A percentile compares a stretch with the other conserved stretches of the same genome.
Conservation (phyloP, 2,329 filamentous ascomycete genomes). For the Fusarium sp. region DNA sequence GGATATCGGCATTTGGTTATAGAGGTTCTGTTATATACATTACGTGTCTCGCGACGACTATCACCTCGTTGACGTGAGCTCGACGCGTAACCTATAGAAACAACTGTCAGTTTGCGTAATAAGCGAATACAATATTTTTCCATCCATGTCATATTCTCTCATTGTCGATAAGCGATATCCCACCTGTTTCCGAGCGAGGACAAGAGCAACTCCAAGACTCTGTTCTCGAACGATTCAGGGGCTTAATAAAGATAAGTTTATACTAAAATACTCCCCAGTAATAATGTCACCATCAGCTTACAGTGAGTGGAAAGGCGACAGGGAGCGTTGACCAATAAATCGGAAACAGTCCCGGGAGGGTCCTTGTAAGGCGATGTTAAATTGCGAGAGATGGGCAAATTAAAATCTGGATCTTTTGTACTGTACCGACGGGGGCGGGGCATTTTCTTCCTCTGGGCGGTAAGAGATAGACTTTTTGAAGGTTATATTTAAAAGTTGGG, state of each 20-base stretch:
- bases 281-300: slow-evolving; percentile 1
- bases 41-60: background rate
- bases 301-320: background rate
- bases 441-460: background rate
- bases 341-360: slow-evolving; percentile 24
- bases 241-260: background rate
- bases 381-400: slow-evolving; percentile 12
- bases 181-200: background rate
- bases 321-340: slow-evolving; percentile 23
- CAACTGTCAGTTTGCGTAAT: slow-evolving; percentile 3
- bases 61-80: background rate
- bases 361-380: slow-evolving; percentile 25
- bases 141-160: slow-evolving; percentile 5
- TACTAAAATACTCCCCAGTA: background rate
- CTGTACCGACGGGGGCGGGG: background rate
- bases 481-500: background rate
- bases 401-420: slow-evolving; percentile 18
- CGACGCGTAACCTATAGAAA: slow-evolving; percentile 14
- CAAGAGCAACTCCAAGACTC: background rate
- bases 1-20: slow-evolving; percentile 6
- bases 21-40: slow-evolving; percentile 19
- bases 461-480: background rate
- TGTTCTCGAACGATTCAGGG: slow-evolving; percentile 12
- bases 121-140: background rate
- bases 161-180: slow-evolving; percentile 32